These are phyloP conservation scores for Volvariella volvacea DNA, from an alignment of 1,284 basidiomycete species.

Conservation along the genomic window DNA sequence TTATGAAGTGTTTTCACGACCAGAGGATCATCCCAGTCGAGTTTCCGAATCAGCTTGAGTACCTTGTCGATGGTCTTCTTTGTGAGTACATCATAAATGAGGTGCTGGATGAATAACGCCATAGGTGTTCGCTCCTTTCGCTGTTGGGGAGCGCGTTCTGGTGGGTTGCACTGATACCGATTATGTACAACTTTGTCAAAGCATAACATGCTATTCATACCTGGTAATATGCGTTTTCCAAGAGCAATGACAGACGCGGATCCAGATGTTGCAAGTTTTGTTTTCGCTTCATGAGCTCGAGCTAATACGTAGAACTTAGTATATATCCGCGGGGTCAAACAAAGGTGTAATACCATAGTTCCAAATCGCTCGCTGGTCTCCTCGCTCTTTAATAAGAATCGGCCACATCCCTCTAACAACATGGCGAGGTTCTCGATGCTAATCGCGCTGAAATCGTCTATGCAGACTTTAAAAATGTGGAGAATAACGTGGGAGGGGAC, in stretches of 20 bases:
- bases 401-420: conserved; percentile 89
- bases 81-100: conserved; percentile 86
- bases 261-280: conserved; percentile 91
- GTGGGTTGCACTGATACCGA: conserved; percentile 81
- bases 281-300: conserved; percentile 93
- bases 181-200: conserved; percentile 8
- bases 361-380: conserved; percentile 82
- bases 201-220: conserved; percentile 30
- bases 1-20: conserved; percentile 56
- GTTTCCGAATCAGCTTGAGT: conserved; percentile 84
- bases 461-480: conserved; percentile 93
- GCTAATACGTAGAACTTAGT: conserved; percentile 32
- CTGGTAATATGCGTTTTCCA: conserved; percentile 99
- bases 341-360: conserved; percentile 53
- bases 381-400: conserved; percentile 85
- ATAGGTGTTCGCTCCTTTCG: conserved; percentile 84
- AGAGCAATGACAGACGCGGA: conserved; percentile 79
- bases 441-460: conserved; percentile 90
- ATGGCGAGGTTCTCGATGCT: conserved; percentile 94
- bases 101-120: conserved; percentile 89
- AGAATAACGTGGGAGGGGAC: conserved; percentile 89
- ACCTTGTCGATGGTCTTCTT: conserved; percentile 94
- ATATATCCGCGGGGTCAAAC: not conserved
- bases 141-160: conserved; percentile 81
- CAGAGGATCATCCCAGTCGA: conserved; percentile 86